Evolutionary conservation across 2,329 filamentous ascomycete genomes (phyloP).

Genomic region (Nemania sp.): DNA sequence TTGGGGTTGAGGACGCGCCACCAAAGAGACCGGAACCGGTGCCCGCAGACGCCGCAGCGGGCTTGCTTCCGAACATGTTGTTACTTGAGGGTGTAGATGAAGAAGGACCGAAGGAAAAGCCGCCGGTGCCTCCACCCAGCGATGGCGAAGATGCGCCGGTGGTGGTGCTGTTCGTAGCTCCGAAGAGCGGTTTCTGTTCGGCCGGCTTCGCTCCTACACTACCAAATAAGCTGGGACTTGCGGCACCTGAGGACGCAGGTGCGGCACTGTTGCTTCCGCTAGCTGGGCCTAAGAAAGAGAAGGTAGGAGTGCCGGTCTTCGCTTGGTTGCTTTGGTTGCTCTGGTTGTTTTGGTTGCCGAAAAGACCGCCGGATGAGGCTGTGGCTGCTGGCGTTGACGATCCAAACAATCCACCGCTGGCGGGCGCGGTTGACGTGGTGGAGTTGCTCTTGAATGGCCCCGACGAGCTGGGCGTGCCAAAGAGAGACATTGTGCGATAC

Average conservation of each 20-base stretch:
- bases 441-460: slow-evolving; percentile 41
- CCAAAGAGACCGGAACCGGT: slow-evolving; percentile 39
- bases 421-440: slow-evolving; percentile 45
- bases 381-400: slow-evolving; percentile 30
- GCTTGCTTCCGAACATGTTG: slow-evolving; percentile 37
- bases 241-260: slow-evolving; percentile 28
- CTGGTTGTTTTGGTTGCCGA: slow-evolving; percentile 25
- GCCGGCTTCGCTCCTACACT: slow-evolving; percentile 37
- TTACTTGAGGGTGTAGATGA: slow-evolving; percentile 27
- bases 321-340: too few relatives aligned
- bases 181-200: slow-evolving; percentile 40
- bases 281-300: slow-evolving; percentile 46
- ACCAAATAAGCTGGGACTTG: slow-evolving; percentile 41
- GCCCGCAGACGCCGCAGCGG: slow-evolving; percentile 31
- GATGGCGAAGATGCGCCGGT: slow-evolving; percentile 34
- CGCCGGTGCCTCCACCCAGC: slow-evolving; percentile 26
- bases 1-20: slow-evolving; percentile 32
- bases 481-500: slow-evolving; percentile 40
- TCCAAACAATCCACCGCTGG: slow-evolving; percentile 40
- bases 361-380: slow-evolving; percentile 20
- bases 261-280: slow-evolving; percentile 27
- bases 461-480: slow-evolving; percentile 38
- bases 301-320: slow-evolving; percentile 42
- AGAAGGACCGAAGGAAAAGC: slow-evolving; percentile 33
- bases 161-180: slow-evolving; percentile 26